Percentiles rank a stretch among this genome's conserved stretches.
Evolutionary conservation across 176 grass and related monocot species (phyloP).

Genomic region (Pharus latifolius): DNA sequence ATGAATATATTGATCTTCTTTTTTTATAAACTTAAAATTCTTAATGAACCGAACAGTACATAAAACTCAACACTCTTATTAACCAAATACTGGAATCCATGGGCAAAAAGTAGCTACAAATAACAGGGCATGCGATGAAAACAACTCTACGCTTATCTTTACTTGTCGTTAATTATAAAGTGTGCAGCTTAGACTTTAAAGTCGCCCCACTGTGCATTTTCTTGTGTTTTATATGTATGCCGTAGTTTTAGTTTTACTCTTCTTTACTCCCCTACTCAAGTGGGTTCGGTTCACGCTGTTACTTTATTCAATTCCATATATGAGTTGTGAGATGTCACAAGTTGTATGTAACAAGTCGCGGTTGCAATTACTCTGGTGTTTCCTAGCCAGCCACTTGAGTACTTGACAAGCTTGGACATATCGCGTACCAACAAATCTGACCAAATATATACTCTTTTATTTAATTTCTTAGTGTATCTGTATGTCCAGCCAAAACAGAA

Average conservation of each 20-base stretch:
- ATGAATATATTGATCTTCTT: too few relatives aligned
- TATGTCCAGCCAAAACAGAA: neutral
- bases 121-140: too few relatives aligned
- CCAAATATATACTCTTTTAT: too few relatives aligned
- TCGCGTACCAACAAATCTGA: constrained; percentile 14
- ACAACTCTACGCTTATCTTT: too few relatives aligned
- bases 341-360: neutral
- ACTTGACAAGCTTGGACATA: neutral
- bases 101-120: too few relatives aligned
- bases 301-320: neutral
- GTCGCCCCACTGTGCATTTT: neutral
- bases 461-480: neutral
- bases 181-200: neutral
- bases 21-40: too few relatives aligned
- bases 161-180: too few relatives aligned
- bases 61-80: too few relatives aligned
- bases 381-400: constrained; percentile 12
- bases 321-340: neutral
- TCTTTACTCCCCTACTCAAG: too few relatives aligned
- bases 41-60: too few relatives aligned
- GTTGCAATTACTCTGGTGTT: constrained; percentile 13
- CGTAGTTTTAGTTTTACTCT: neutral
- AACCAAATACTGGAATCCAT: too few relatives aligned
- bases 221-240: neutral
- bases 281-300: neutral